Conservation (phyloP, 2,329 filamentous ascomycete genomes). For the Chaetomium strumarium region DNA sequence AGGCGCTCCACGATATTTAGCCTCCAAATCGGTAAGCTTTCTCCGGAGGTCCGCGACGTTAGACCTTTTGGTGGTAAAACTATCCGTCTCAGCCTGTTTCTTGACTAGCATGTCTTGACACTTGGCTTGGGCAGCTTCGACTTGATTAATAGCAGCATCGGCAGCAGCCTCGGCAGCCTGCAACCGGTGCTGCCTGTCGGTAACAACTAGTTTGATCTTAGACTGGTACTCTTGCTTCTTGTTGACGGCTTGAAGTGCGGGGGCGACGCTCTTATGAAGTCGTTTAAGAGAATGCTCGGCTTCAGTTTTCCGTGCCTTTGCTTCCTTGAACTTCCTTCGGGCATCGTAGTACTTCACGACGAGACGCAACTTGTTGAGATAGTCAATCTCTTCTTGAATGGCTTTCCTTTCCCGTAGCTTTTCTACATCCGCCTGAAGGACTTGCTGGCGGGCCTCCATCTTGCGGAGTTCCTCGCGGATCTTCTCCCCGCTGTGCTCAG, state of each 20-base stretch:
- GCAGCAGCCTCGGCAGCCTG: conserved; percentile 48
- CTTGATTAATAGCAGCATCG: conserved; percentile 38
- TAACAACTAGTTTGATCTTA: conserved; percentile 50
- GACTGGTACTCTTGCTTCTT: conserved; percentile 62
- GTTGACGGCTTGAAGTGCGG: conserved; percentile 63
- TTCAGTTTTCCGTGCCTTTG: conserved; percentile 50
- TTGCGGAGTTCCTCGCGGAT: conserved; percentile 59
- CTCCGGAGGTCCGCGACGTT: conserved; percentile 46
- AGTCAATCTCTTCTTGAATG: conserved; percentile 40
- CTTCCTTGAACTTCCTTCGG: conserved; percentile 31
- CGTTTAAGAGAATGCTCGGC: conserved; percentile 49
- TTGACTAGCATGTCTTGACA: conserved; percentile 46
- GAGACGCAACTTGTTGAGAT: conserved; percentile 36
- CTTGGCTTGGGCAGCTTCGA: conserved; percentile 34
- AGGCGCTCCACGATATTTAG: conserved; percentile 55
- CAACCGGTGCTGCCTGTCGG: conserved; percentile 48
- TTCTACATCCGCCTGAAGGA: conserved; percentile 75
- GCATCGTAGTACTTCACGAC: conserved; percentile 22
- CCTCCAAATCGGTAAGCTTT: conserved; percentile 58
- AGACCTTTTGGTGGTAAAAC: conserved; percentile 44
- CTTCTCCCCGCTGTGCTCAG: conserved; percentile 51
- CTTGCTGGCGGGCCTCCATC: conserved; percentile 66
- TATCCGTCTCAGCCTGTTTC: conserved; percentile 46
- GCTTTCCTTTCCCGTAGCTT: conserved; percentile 66
- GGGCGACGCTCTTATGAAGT: conserved; percentile 56